phyloP scores from a whole-genome alignment of 106 monocot genomes.

The Dactylorhiza incarnata region DNA sequence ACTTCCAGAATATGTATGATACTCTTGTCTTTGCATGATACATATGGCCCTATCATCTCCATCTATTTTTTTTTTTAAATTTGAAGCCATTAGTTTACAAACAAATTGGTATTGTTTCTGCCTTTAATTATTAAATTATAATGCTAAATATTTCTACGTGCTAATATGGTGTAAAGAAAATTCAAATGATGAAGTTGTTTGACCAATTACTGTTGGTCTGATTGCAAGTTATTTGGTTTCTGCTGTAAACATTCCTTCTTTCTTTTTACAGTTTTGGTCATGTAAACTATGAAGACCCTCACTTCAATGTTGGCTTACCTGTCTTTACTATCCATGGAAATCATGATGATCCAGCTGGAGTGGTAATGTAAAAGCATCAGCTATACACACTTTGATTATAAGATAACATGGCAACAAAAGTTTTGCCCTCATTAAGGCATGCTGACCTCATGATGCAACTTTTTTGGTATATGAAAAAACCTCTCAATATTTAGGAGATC shows the following conservation, averaged over 20 bases:
- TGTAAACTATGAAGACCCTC: conserved; percentile 99
- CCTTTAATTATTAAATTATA: neutral
- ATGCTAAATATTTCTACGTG: neutral
- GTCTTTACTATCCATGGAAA: conserved; percentile 99
- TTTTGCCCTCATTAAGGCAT: neutral
- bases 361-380: conserved; percentile 43
- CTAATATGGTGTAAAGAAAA: neutral
- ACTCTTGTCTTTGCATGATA: neutral
- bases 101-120: neutral
- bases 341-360: conserved; percentile 99
- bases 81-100: neutral
- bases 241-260: conserved; percentile 9
- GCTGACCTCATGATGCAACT: neutral
- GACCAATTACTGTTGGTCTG: neutral
- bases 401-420: neutral
- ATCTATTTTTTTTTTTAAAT: neutral
- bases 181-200: neutral
- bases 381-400: neutral
- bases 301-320: conserved; percentile 96
- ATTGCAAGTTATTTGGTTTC: neutral
- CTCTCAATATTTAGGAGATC: neutral
- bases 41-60: neutral
- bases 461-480: neutral
- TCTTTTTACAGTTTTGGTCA: conserved; percentile 77
- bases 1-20: conserved; percentile 82